These are phyloP conservation scores for Tylopilus sp. DNA, from an alignment of 768 basidiomycete species.

Conservation along the genomic window DNA sequence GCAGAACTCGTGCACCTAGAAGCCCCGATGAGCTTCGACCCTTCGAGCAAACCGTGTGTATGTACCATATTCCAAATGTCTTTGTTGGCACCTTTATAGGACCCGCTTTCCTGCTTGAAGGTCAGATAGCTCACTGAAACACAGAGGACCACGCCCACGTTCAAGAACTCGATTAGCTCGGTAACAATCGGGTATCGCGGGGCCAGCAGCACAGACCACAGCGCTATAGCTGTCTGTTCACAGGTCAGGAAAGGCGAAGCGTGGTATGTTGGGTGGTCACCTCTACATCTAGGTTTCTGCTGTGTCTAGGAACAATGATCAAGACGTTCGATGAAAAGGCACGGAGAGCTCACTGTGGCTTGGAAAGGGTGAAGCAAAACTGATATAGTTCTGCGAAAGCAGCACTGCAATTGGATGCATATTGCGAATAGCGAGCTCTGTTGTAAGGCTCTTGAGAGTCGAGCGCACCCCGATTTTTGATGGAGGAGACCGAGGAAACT, in stretches of 20 bases:
- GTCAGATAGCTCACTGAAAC: neutral
- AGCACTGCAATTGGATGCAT: slow-evolving; percentile 44
- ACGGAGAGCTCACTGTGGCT: slow-evolving; percentile 56
- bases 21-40: neutral
- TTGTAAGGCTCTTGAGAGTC: slow-evolving; percentile 49
- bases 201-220: slow-evolving; percentile 74
- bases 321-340: neutral
- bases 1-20: slow-evolving; percentile 75
- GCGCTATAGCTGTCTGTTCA: slow-evolving; percentile 59
- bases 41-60: neutral
- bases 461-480: slow-evolving; percentile 32
- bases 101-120: slow-evolving; percentile 39
- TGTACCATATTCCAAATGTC: slow-evolving; percentile 84
- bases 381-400: slow-evolving; percentile 65
- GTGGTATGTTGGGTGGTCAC: slow-evolving; percentile 34
- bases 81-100: slow-evolving; percentile 77
- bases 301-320: slow-evolving; percentile 42
- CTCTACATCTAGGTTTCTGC: slow-evolving; percentile 80
- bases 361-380: slow-evolving; percentile 69
- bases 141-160: slow-evolving; percentile 37
- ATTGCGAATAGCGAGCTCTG: slow-evolving; percentile 45
- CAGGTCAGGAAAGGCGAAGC: neutral
- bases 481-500: slow-evolving; percentile 16
- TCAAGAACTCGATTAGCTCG: slow-evolving; percentile 66
- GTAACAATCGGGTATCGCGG: slow-evolving; percentile 62